Evolutionary conservation across 805 yeast species (phyloP).

Genomic region (Saccharomyces jurei): DNA sequence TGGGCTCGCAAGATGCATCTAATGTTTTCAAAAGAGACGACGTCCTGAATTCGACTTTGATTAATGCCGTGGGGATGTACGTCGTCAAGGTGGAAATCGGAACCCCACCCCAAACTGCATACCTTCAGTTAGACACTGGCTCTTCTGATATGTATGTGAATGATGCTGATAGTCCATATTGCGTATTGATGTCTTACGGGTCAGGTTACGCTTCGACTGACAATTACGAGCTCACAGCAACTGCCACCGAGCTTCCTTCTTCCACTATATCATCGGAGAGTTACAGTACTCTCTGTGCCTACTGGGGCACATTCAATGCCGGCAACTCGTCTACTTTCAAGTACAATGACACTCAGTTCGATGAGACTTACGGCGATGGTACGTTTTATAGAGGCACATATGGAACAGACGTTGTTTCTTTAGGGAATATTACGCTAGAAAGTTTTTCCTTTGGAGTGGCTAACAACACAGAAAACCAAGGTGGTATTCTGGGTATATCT

Average conservation of each 20-base stretch:
- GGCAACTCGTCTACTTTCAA: conserved; percentile 11
- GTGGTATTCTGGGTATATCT: conserved; percentile 65
- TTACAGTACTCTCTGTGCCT: conserved; percentile 17
- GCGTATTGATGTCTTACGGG: no score
- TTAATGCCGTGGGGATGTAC: not conserved
- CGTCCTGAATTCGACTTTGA: not conserved
- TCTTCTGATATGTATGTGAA: conserved; percentile 15
- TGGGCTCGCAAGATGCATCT: not conserved
- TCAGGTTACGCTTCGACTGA: not conserved
- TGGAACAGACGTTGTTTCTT: conserved; percentile 45
- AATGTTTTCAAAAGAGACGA: not conserved
- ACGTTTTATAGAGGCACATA: conserved; percentile 35
- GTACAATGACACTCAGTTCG: conserved; percentile 29
- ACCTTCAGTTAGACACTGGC: conserved; percentile 41
- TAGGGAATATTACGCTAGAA: conserved; percentile 44
- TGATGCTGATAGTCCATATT: no score
- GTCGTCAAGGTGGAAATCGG: conserved; percentile 33
- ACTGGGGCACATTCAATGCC: conserved; percentile 12
- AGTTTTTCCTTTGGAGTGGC: conserved; percentile 66
- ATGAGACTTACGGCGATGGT: conserved; percentile 44
- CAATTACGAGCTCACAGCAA: conserved; percentile 2
- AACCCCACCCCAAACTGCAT: conserved; percentile 35
- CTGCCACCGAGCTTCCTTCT: conserved; percentile 1
- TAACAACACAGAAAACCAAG: conserved; percentile 47
- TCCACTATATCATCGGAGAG: conserved; percentile 5